Conservation (phyloP, 2,329 filamentous ascomycete species). For the Geoglossum cookeanum region DNA sequence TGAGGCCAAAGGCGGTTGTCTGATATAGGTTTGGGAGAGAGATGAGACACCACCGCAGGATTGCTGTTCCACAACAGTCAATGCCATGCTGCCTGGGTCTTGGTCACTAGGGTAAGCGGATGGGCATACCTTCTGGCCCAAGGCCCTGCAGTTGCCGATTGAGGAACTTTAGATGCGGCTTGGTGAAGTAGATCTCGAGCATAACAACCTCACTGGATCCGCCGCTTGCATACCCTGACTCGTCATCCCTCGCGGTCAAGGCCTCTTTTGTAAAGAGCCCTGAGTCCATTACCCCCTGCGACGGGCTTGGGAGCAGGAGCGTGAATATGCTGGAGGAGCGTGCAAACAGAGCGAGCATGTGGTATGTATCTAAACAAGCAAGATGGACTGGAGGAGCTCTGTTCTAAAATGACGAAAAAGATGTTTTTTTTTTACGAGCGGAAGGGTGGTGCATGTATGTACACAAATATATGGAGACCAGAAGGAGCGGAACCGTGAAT, state of each 20-base stretch:
- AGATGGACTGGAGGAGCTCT: background rate
- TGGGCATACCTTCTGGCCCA: constrained; percentile 47
- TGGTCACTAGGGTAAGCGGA: constrained; percentile 7
- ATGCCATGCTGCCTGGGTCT: constrained; percentile 4
- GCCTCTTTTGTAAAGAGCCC: constrained; percentile 17
- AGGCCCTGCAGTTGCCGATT: constrained; percentile 79
- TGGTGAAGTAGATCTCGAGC: constrained; percentile 68
- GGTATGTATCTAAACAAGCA: background rate
- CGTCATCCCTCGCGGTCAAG: constrained; percentile 26
- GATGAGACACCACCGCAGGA: constrained; percentile 80
- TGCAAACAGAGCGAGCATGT: background rate
- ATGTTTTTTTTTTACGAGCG: background rate
- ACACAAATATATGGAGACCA: background rate
- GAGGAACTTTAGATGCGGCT: constrained; percentile 72
- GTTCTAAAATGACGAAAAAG: background rate
- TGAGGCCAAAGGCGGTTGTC: constrained; percentile 57
- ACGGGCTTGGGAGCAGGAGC: background rate
- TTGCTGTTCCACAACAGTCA: constrained; percentile 27
- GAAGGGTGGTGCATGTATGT: background rate
- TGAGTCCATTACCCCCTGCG: background rate
- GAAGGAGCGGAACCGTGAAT: background rate
- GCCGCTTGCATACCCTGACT: constrained; percentile 73
- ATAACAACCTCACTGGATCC: constrained; percentile 42
- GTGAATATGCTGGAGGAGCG: background rate
- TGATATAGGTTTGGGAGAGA: constrained; percentile 81